These are phyloP conservation scores for Usnea hakonensis DNA, from an alignment of 495 filamentous ascomycete species.

Conservation along the genomic window DNA sequence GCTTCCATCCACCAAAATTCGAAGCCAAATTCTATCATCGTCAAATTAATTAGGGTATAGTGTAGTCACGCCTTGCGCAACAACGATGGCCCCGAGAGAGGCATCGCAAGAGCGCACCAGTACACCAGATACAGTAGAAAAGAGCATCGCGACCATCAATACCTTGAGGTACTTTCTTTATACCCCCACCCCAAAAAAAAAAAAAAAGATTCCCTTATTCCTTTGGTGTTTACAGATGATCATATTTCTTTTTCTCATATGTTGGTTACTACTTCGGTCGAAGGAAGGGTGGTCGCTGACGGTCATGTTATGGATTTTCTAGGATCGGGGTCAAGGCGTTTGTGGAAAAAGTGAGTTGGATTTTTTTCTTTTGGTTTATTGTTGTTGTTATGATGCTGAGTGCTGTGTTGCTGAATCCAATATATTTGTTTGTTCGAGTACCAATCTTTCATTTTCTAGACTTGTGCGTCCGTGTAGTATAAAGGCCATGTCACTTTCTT, in stretches of 20 bases:
- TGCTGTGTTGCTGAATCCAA: no score
- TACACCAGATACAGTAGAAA: slow-evolving; percentile 60
- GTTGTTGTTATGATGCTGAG: no score
- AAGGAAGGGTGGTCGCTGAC: no score
- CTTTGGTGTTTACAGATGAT: no score
- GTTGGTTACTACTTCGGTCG: neutral
- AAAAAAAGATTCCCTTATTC: no score
- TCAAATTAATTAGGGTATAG: neutral
- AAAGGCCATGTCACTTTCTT: slow-evolving; percentile 20
- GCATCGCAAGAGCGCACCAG: slow-evolving; percentile 41
- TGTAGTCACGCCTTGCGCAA: neutral
- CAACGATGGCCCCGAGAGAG: slow-evolving; percentile 42
- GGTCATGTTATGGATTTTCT: slow-evolving; percentile 34
- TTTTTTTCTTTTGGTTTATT: slow-evolving; percentile 9
- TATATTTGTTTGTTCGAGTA: no score
- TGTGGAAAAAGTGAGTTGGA: slow-evolving; percentile 54
- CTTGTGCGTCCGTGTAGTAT: neutral
- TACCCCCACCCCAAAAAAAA: no score
- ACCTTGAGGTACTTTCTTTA: slow-evolving; percentile 62
- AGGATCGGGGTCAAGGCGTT: slow-evolving; percentile 68
- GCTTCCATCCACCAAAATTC: slow-evolving; percentile 11
- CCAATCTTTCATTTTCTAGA: neutral
- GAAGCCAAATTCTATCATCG: neutral
- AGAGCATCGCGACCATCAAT: slow-evolving; percentile 68
- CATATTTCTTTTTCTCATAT: no score